Conservation (phyloP, 371 early-diverging fungal genomes). For the Dinochytrium kinnereticum region DNA sequence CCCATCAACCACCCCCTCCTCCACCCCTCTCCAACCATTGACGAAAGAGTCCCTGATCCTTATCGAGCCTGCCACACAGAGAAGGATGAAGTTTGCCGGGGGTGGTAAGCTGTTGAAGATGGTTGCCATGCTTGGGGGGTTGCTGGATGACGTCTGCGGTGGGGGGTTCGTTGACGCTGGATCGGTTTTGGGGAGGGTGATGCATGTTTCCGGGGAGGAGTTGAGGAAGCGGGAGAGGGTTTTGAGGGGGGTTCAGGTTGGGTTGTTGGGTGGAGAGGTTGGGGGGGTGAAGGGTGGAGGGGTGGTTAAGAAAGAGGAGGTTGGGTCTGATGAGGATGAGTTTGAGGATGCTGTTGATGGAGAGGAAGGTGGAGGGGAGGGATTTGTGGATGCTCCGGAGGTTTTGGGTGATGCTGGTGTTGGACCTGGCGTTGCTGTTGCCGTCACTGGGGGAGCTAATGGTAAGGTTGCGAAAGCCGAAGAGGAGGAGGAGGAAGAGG, state of each 20-base stretch:
- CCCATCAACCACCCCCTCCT: background rate
- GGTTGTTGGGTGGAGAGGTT: background rate
- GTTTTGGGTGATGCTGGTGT: too few species aligned
- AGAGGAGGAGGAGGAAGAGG: background rate
- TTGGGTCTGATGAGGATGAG: background rate
- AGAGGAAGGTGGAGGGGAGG: background rate
- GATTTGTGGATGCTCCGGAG: background rate
- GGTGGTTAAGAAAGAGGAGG: background rate
- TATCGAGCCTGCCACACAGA: background rate
- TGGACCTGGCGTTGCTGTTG: too few species aligned
- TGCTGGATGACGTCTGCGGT: slow-evolving; percentile 8
- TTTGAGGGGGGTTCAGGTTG: background rate
- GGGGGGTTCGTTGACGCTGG: background rate
- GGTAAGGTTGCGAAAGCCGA: too few species aligned
- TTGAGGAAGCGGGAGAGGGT: background rate
- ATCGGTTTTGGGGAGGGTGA: slow-evolving; percentile 3
- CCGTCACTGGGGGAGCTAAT: too few species aligned
- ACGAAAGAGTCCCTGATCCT: background rate
- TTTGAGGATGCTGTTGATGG: background rate
- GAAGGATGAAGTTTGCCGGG: background rate
- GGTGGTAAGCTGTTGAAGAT: background rate
- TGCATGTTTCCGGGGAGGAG: background rate
- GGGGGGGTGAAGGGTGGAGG: background rate
- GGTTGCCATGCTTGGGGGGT: background rate
- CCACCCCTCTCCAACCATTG: background rate